These are phyloP conservation scores for Tetrahymena borealis DNA, from an alignment of 73 alveolate species.

Conservation along the genomic window DNA sequence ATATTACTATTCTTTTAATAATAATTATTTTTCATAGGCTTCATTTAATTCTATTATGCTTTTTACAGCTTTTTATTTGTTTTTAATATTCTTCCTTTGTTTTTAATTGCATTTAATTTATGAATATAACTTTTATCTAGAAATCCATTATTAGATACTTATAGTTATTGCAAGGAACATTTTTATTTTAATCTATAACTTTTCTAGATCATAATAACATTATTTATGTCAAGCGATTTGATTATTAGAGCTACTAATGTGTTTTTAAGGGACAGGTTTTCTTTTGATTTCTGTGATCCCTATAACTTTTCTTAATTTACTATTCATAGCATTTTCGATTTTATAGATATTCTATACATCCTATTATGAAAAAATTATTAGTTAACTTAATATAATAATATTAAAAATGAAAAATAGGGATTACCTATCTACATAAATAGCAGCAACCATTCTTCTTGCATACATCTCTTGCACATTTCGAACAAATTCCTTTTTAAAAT, in stretches of 20 bases:
- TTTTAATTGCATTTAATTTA: too few relatives aligned
- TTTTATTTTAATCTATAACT: too few relatives aligned
- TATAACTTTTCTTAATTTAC: neutral
- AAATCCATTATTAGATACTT: too few relatives aligned
- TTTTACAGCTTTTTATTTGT: too few relatives aligned
- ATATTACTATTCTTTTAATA: too few relatives aligned
- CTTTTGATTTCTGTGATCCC: neutral
- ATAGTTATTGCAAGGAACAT: too few relatives aligned
- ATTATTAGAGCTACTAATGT: neutral
- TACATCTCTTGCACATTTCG: neutral
- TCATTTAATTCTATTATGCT: too few relatives aligned
- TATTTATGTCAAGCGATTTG: neutral
- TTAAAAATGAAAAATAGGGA: neutral
- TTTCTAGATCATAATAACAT: too few relatives aligned
- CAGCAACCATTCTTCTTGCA: neutral
- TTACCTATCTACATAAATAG: neutral
- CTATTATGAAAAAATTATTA: neutral
- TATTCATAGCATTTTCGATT: neutral
- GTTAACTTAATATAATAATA: neutral
- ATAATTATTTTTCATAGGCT: too few relatives aligned
- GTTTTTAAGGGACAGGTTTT: too few relatives aligned
- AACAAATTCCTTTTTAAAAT: neutral
- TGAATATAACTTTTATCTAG: too few relatives aligned
- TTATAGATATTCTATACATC: neutral
- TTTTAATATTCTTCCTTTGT: too few relatives aligned